Percentiles rank a stretch among this genome's conserved stretches.
Evolutionary conservation across 108 stramenopile genomes (phyloP).

Genomic region (Cyclotella baltica): DNA sequence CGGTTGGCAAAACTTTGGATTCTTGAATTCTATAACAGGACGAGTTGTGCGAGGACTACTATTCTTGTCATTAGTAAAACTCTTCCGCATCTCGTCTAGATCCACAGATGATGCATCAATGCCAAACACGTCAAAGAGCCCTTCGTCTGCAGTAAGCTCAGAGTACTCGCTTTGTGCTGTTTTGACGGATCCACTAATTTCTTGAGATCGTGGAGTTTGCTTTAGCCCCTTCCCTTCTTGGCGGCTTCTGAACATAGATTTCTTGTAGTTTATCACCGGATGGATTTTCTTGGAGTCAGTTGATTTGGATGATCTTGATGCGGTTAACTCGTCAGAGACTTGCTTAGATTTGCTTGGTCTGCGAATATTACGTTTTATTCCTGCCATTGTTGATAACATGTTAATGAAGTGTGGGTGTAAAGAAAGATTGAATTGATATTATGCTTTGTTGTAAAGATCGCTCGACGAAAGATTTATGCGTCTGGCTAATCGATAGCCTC

Average conservation of each 20-base stretch:
- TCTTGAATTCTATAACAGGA: background rate
- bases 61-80: background rate
- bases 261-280: background rate
- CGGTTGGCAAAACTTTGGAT: background rate
- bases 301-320: background rate
- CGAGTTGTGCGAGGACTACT: background rate
- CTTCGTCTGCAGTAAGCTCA: background rate
- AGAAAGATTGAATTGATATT: too few species aligned
- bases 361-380: background rate
- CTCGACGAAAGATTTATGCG: too few species aligned
- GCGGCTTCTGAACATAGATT: background rate
- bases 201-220: background rate
- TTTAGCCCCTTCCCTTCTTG: background rate
- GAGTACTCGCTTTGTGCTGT: background rate
- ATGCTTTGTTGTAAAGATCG: too few species aligned
- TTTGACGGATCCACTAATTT: background rate
- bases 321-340: background rate
- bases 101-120: background rate
- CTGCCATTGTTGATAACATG: background rate
- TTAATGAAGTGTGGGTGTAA: too few species aligned
- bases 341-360: background rate
- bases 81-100: background rate
- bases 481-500: too few species aligned
- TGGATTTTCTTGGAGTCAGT: background rate
- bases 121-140: background rate